phyloP scores from a whole-genome alignment of 2,329 filamentous ascomycete species.

The Aspergillus fructus region DNA sequence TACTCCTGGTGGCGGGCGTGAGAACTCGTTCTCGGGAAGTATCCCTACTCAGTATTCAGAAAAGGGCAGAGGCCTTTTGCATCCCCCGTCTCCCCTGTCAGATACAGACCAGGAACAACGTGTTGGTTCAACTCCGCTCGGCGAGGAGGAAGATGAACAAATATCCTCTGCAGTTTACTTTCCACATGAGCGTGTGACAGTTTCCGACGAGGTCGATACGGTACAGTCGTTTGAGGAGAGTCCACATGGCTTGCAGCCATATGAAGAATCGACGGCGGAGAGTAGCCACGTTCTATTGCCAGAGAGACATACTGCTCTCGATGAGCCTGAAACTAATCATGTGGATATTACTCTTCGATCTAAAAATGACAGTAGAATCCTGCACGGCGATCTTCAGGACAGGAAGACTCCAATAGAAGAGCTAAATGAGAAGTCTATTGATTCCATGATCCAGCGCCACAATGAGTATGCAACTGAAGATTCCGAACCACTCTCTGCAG shows the following conservation, averaged over 20 bases:
- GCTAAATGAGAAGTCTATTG: constrained; percentile 35
- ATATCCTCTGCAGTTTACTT: constrained; percentile 66
- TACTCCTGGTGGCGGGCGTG: constrained; percentile 46
- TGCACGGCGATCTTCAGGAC: constrained; percentile 58
- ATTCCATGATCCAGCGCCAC: constrained; percentile 37
- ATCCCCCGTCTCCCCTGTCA: constrained; percentile 20
- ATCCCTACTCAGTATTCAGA: constrained; percentile 40
- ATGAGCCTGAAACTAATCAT: constrained; percentile 45
- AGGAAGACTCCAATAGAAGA: constrained; percentile 40
- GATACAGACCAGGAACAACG: constrained; percentile 24
- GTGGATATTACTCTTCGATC: constrained; percentile 64
- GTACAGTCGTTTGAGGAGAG: constrained; percentile 22
- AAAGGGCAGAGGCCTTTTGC: constrained; percentile 29
- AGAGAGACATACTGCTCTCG: constrained; percentile 25
- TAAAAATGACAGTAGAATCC: constrained; percentile 59
- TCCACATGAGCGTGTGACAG: constrained; percentile 56
- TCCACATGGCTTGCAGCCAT: constrained; percentile 22
- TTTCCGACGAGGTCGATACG: constrained; percentile 29
- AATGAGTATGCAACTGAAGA: constrained; percentile 40
- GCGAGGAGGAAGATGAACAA: constrained; percentile 62
- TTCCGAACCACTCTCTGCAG: constrained; percentile 44
- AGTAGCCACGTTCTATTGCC: constrained; percentile 30
- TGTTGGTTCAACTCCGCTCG: constrained; percentile 33
- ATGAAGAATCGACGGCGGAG: constrained; percentile 26
- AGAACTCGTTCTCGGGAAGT: constrained; percentile 46